These are phyloP conservation scores for Tephrocybe sp. DNA, from an alignment of 768 basidiomycete genomes.

Conservation along the genomic window DNA sequence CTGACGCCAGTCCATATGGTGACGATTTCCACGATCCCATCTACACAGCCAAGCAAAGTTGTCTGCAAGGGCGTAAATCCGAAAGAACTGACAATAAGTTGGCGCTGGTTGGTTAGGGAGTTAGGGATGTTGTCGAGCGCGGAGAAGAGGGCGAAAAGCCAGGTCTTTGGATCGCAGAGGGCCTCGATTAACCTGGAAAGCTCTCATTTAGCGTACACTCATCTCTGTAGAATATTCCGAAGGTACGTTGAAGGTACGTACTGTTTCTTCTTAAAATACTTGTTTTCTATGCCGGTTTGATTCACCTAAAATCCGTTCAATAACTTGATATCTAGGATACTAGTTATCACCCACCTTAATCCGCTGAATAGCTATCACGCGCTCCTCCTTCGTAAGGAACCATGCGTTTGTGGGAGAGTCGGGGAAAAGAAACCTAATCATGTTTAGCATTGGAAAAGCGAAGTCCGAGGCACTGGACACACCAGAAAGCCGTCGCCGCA, in stretches of 20 bases:
- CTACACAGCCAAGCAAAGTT: slow-evolving; percentile 66
- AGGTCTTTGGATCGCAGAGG: slow-evolving; percentile 66
- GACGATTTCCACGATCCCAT: slow-evolving; percentile 62
- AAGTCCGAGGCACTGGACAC: slow-evolving; percentile 4
- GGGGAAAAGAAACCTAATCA: slow-evolving; percentile 60
- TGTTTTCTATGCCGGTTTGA: slow-evolving; percentile 79
- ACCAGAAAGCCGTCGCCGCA: slow-evolving; percentile 56
- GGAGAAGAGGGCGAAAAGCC: slow-evolving; percentile 71
- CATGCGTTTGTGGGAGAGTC: slow-evolving; percentile 73
- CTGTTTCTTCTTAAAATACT: slow-evolving; percentile 79
- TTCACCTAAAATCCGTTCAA: slow-evolving; percentile 10
- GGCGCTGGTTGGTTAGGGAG: slow-evolving; percentile 60
- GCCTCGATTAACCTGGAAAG: slow-evolving; percentile 64
- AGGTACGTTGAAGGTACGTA: slow-evolving; percentile 30
- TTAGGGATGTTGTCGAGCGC: slow-evolving; percentile 62
- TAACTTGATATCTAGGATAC: not conserved
- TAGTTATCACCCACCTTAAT: slow-evolving; percentile 43
- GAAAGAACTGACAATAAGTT: slow-evolving; percentile 63
- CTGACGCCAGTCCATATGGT: slow-evolving; percentile 68
- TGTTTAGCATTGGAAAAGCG: not conserved
- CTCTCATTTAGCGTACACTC: not conserved
- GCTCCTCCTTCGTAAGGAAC: slow-evolving; percentile 70
- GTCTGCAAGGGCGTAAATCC: slow-evolving; percentile 65
- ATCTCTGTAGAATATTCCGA: not conserved
- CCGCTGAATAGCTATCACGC: slow-evolving; percentile 57